Conservation (phyloP, 2,329 filamentous ascomycete genomes). For the Fusarium piperis region DNA sequence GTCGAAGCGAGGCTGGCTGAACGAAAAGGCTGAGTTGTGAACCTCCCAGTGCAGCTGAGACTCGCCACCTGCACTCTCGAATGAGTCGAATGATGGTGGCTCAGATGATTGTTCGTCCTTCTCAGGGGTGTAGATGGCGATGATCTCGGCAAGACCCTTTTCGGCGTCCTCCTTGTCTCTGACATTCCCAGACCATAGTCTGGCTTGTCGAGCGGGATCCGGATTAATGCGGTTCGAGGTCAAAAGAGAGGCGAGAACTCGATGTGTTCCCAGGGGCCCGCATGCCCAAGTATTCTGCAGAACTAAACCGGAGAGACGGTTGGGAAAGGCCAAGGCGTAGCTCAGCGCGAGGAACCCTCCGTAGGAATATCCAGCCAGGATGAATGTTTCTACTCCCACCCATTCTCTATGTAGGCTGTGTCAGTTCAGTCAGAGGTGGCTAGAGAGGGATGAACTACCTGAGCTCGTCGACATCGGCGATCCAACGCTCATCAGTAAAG, state of each 20-base stretch:
- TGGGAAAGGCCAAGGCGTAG: not conserved
- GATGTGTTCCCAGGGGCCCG: not conserved
- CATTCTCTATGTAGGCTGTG: not conserved
- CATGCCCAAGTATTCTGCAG: slow-evolving; percentile 5
- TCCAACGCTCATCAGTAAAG: slow-evolving; percentile 13
- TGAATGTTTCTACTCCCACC: slow-evolving; percentile 3
- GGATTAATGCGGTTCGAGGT: not conserved
- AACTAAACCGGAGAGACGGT: not conserved
- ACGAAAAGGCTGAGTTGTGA: slow-evolving; percentile 11
- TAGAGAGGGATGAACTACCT: not conserved
- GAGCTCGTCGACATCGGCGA: slow-evolving; percentile 6
- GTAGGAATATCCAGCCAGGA: slow-evolving; percentile 9
- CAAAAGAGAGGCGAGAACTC: not conserved
- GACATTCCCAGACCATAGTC: slow-evolving; percentile 6
- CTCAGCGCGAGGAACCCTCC: slow-evolving; percentile 8
- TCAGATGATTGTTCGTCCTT: not conserved
- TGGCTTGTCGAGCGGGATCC: slow-evolving; percentile 2
- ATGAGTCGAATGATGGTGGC: not conserved
- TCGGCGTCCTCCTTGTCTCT: not conserved
- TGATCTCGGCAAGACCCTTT: slow-evolving; percentile 5
- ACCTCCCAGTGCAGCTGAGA: slow-evolving; percentile 5
- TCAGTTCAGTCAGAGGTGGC: not conserved
- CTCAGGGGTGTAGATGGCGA: not conserved
- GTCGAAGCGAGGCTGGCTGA: slow-evolving; percentile 12
- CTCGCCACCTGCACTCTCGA: not conserved